Conservation (phyloP, 768 basidiomycete genomes). For the Dendrothele bispora region DNA sequence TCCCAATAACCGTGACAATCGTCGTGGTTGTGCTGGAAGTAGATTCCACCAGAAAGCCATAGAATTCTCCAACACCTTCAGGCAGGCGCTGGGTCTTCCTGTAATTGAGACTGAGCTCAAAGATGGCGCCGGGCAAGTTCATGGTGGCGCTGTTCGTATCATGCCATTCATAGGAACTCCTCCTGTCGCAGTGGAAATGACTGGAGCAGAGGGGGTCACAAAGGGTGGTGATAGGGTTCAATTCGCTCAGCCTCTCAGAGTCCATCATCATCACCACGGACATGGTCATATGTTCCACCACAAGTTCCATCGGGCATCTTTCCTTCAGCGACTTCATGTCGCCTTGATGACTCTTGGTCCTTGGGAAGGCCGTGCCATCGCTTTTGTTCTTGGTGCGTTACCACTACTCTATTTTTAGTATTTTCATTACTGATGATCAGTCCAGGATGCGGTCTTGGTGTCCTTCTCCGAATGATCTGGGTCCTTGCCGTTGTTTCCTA, state of each 20-base stretch:
- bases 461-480: slow-evolving; percentile 79
- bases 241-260: too few species aligned
- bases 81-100: slow-evolving; percentile 54
- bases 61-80: slow-evolving; percentile 53
- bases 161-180: slow-evolving; percentile 31
- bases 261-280: slow-evolving; percentile 20
- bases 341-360: slow-evolving; percentile 71
- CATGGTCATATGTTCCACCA: slow-evolving; percentile 23
- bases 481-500: slow-evolving; percentile 63
- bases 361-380: slow-evolving; percentile 82
- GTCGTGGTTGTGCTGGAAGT: slow-evolving; percentile 2
- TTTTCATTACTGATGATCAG: slow-evolving; percentile 6
- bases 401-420: background rate
- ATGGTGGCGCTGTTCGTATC: slow-evolving; percentile 30
- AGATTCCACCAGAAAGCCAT: slow-evolving; percentile 40
- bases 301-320: slow-evolving; percentile 34
- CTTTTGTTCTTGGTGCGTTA: slow-evolving; percentile 78
- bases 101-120: slow-evolving; percentile 34
- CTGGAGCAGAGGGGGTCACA: background rate
- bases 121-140: slow-evolving; percentile 10
- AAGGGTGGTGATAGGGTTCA: slow-evolving; percentile 2
- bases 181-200: slow-evolving; percentile 13
- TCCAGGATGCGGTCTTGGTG: slow-evolving; percentile 81
- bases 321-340: slow-evolving; percentile 59
- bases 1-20: too few species aligned